phyloP scores from a whole-genome alignment of 2,329 filamentous ascomycete species.

The Xylaria sp. region DNA sequence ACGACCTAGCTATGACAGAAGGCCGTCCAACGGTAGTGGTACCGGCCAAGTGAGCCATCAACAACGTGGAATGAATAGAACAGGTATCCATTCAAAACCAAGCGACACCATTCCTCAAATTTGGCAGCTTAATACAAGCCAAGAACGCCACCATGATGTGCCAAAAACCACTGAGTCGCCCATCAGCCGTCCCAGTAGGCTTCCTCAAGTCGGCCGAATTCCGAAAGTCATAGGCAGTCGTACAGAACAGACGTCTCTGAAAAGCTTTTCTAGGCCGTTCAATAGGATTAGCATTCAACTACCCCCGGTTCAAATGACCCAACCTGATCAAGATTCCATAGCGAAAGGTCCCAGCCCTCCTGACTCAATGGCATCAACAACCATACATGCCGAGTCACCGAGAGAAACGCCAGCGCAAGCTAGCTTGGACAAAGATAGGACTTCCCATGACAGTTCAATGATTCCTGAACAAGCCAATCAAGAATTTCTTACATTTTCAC shows the following conservation, averaged over 20 bases:
- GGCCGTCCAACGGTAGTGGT: slow-evolving; percentile 37
- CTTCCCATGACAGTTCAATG: slow-evolving; percentile 36
- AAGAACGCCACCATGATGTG: slow-evolving; percentile 17
- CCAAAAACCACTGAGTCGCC: slow-evolving; percentile 14
- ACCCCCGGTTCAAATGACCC: slow-evolving; percentile 44
- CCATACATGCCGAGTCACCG: slow-evolving; percentile 48
- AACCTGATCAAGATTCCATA: slow-evolving; percentile 54
- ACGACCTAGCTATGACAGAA: slow-evolving; percentile 29
- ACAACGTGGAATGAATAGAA: neutral
- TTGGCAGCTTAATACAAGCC: slow-evolving; percentile 25
- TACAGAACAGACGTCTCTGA: slow-evolving; percentile 73
- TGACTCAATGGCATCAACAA: slow-evolving; percentile 54
- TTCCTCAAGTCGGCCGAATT: slow-evolving; percentile 86
- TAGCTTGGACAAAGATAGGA: slow-evolving; percentile 34
- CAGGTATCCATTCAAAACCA: slow-evolving; percentile 12
- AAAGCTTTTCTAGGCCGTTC: slow-evolving; percentile 89
- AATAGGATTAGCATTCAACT: slow-evolving; percentile 62
- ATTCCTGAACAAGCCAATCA: slow-evolving; percentile 48
- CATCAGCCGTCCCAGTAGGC: slow-evolving; percentile 64
- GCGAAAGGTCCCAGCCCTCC: slow-evolving; percentile 61
- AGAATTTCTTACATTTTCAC: slow-evolving; percentile 80
- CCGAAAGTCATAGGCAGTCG: slow-evolving; percentile 80
- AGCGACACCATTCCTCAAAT: slow-evolving; percentile 25
- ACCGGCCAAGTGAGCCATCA: slow-evolving; percentile 4
- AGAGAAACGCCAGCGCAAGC: neutral